Base-by-base conservation (phyloP, 2,329 filamentous ascomycete species). In the Xylariaceae sp. region DNA sequence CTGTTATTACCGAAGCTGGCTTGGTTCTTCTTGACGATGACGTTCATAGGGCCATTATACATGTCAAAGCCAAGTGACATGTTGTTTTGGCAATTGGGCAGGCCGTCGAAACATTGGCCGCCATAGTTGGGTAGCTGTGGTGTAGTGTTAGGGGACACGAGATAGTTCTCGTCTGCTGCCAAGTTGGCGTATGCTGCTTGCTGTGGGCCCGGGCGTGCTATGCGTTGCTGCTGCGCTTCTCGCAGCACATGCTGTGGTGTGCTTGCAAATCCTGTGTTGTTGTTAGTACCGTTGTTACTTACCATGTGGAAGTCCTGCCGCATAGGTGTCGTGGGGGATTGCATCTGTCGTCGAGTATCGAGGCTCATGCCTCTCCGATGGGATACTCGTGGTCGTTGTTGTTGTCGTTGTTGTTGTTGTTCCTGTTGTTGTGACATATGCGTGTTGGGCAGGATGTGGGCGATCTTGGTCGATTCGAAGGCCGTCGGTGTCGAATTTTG, bases 181-280 rank as follows among this genome's bases (percentile, higher is more conserved):
- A 61, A 60, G 58, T 61, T 60, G 52, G 53, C 52, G 54, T 57
- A 60, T 43, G 55, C 54, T 48, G 54, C 53, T 48, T 66, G 57
- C 59, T 66, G 66, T 44, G 63, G 74, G 78, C 85, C 83, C 80
- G 85, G 85, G 81, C 86, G 82, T 79, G 79, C 79, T 78, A 81
- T 78, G 78, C 80, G 81, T 74, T 89, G 87, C 83, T 87, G 81
- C 80, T 91, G 88, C 82, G 85, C 78, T 87, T 87, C 86, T 84
- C 84, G 85, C 83, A 89, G 78, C 71, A 81, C 76, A 78, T 89
- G 85, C 79, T 90, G 86, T 78, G 72, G 71, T 69, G 70, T 76
- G 56, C 65, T 66, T 69, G 72, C 59, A 72, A 72, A 67, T 76
- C 71, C 71, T 73, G 69, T 64, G 63, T 71, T 73, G 64, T 68